These are phyloP conservation scores for Myxozyma mucilagina DNA, from an alignment of 805 yeast genomes.

Conservation along the genomic window DNA sequence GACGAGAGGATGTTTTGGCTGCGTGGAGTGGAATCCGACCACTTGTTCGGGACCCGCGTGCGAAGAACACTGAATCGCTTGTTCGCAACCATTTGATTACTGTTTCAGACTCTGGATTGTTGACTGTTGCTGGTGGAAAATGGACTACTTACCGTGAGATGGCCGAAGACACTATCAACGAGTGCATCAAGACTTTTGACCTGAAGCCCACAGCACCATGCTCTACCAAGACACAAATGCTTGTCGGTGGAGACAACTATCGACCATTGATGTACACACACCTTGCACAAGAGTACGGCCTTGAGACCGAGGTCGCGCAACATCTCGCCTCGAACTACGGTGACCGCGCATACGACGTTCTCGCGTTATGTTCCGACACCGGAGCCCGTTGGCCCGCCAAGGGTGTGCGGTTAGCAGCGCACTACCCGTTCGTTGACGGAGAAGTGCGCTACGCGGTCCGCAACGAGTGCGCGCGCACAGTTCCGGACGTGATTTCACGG, in stretches of 20 bases:
- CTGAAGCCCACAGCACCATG: conserved; percentile 44
- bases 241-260: conserved; percentile 82
- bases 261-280: conserved; percentile 71
- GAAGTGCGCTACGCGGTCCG: conserved; percentile 80
- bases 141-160: conserved; percentile 98
- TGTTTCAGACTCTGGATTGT: conserved; percentile 68
- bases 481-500: conserved; percentile 87
- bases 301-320: conserved; percentile 72
- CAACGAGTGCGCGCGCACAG: conserved; percentile 84
- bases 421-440: conserved; percentile 83
- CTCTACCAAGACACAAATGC: conserved; percentile 51
- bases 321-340: conserved; percentile 89
- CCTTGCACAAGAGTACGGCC: conserved; percentile 72
- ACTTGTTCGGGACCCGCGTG: conserved; percentile 72
- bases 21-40: conserved; percentile 99
- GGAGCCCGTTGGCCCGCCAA: conserved; percentile 38
- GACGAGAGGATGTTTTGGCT: conserved; percentile 85
- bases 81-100: conserved; percentile 87
- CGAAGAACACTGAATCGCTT: conserved; percentile 73
- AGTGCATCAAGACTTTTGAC: conserved; percentile 54
- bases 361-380: conserved; percentile 52
- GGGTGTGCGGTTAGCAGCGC: conserved; percentile 48
- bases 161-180: conserved; percentile 91
- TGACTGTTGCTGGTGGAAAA: conserved; percentile 94
- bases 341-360: conserved; percentile 69